Conservation (phyloP, 805 yeast genomes). For the Candida railenensis region DNA sequence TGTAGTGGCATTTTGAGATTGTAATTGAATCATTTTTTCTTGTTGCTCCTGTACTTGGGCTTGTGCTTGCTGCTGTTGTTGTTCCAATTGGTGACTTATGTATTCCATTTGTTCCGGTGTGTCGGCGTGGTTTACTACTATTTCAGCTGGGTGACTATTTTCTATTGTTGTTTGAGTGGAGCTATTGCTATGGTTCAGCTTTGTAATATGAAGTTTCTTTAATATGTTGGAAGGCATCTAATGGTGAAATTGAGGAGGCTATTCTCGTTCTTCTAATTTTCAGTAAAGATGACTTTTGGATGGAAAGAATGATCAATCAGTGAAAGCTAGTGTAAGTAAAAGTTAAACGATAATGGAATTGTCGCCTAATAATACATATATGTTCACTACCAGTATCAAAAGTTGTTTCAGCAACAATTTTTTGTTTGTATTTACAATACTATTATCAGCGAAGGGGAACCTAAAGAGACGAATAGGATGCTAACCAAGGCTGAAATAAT, state of each 20-base stretch:
- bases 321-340: too few species aligned
- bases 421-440: too few species aligned
- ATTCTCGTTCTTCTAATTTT: not conserved
- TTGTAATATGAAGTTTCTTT: slow-evolving; percentile 35
- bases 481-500: too few species aligned
- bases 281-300: too few species aligned
- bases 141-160: slow-evolving; percentile 8
- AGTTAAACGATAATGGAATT: too few species aligned
- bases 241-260: not conserved
- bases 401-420: too few species aligned
- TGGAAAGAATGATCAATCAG: too few species aligned
- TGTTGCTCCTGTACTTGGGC: slow-evolving; percentile 11
- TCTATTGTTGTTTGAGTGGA: slow-evolving; percentile 6
- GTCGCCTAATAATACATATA: too few species aligned
- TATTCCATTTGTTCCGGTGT: slow-evolving; percentile 14
- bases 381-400: too few species aligned
- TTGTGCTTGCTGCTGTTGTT: slow-evolving; percentile 6
- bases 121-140: slow-evolving; percentile 15
- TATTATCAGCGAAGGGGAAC: too few species aligned
- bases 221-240: slow-evolving; percentile 26
- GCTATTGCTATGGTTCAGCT: slow-evolving; percentile 18
- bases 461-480: too few species aligned
- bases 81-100: slow-evolving; percentile 5
- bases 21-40: slow-evolving; percentile 7
- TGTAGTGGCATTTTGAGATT: slow-evolving; percentile 7